These are phyloP conservation scores for Quambalaria eucalypti DNA, from an alignment of 1,284 basidiomycete genomes.

Conservation along the genomic window DNA sequence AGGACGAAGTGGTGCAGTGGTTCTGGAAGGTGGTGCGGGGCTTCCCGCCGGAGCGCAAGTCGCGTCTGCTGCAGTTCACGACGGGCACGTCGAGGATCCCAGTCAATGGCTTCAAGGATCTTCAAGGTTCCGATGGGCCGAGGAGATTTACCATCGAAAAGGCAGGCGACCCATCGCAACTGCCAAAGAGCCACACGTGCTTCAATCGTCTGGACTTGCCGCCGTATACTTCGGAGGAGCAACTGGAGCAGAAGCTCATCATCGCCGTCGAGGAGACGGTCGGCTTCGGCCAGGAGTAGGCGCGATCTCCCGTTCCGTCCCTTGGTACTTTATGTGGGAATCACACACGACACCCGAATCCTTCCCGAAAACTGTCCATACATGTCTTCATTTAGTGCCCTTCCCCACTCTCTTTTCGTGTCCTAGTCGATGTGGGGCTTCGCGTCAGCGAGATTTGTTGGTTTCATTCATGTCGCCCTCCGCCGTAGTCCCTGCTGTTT, in stretches of 20 bases:
- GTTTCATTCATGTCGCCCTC: too few relatives aligned
- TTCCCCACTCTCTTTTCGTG: too few relatives aligned
- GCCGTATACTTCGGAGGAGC: conserved; percentile 39
- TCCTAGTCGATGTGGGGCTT: too few relatives aligned
- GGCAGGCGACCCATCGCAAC: conserved; percentile 40
- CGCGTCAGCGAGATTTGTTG: too few relatives aligned
- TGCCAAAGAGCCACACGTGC: conserved; percentile 46
- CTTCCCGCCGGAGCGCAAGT: conserved; percentile 94
- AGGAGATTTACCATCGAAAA: conserved; percentile 46
- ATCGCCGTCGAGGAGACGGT: conserved; percentile 44
- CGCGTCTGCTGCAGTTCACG: conserved; percentile 80
- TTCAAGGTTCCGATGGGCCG: conserved; percentile 94
- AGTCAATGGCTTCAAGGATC: conserved; percentile 97
- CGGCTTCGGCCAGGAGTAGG: conserved; percentile 42
- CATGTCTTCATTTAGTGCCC: too few relatives aligned
- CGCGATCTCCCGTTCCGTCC: background rate
- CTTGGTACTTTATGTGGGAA: too few relatives aligned
- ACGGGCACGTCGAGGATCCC: conserved; percentile 95
- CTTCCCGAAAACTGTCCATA: too few relatives aligned
- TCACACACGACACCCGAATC: too few relatives aligned
- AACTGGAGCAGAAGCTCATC: conserved; percentile 42
- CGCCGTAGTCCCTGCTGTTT: too few relatives aligned
- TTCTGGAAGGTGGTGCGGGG: conserved; percentile 97
- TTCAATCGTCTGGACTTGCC: conserved; percentile 47
- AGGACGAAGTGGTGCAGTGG: conserved; percentile 78